phyloP scores from a whole-genome alignment of 208 protist species.

The Trypanosoma platydactyli region DNA sequence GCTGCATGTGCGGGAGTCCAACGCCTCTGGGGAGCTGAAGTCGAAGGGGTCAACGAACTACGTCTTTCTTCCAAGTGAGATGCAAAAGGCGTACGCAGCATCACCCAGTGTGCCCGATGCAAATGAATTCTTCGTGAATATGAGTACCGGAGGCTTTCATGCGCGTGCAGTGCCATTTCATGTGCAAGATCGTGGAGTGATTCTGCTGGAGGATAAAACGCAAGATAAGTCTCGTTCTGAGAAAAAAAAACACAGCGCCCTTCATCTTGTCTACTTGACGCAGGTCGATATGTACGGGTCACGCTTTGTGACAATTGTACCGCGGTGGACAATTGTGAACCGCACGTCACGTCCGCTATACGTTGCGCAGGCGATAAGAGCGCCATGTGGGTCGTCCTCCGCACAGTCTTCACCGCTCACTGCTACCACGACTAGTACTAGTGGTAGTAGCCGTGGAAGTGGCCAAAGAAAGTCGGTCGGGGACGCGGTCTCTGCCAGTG shows the following conservation, averaged over 20 bases:
- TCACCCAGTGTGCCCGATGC: conserved; percentile 34
- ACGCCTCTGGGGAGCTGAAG: conserved; percentile 36
- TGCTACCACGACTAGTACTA: conserved; percentile 6
- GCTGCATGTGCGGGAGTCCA: conserved; percentile 65
- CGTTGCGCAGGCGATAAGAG: conserved; percentile 45
- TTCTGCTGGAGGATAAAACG: conserved; percentile 46
- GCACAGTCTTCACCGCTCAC: conserved; percentile 15
- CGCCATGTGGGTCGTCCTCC: conserved; percentile 32
- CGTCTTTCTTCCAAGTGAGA: conserved; percentile 47
- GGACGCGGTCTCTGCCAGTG: too few relatives aligned
- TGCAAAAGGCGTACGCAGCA: conserved; percentile 58
- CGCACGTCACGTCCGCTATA: conserved; percentile 59
- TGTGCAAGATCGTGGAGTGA: conserved; percentile 72
- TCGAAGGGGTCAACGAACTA: conserved; percentile 50
- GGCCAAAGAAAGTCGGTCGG: background rate
- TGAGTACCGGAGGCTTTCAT: conserved; percentile 40
- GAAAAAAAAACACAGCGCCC: conserved; percentile 23
- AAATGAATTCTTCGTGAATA: conserved; percentile 77
- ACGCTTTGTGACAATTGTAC: conserved; percentile 70
- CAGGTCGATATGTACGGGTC: conserved; percentile 57
- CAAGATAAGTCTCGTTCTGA: background rate
- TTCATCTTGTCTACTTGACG: conserved; percentile 74
- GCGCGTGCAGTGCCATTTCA: conserved; percentile 70
- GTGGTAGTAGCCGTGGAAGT: background rate
- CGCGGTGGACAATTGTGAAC: conserved; percentile 88